These are phyloP conservation scores for Brettanomyces naardenensis DNA, from an alignment of 805 yeast genomes.

Conservation along the genomic window DNA sequence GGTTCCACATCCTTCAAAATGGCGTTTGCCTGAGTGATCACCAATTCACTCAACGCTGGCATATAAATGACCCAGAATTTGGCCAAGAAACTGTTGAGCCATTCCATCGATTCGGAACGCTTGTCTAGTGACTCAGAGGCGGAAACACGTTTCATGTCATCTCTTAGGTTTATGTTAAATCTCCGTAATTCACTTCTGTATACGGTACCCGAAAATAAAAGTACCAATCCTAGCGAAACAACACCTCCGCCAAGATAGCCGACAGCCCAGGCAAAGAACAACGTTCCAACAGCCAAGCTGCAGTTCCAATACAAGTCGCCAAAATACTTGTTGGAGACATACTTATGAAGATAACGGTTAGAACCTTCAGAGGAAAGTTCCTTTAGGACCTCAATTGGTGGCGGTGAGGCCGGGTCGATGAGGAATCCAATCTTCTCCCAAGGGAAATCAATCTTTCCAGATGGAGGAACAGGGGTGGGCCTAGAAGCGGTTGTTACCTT, in stretches of 20 bases:
- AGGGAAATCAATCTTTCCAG: constrained; percentile 21
- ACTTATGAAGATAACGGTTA: constrained; percentile 39
- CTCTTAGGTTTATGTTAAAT: constrained; percentile 65
- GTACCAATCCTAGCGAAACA: constrained; percentile 51
- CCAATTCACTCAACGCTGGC: constrained; percentile 78
- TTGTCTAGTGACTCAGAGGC: constrained; percentile 59
- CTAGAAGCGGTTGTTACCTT: neutral
- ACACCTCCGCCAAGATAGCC: constrained; percentile 61
- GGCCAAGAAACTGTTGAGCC: constrained; percentile 71
- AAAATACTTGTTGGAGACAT: constrained; percentile 59
- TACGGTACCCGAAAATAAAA: constrained; percentile 54
- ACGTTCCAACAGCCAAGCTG: constrained; percentile 56
- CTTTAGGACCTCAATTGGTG: constrained; percentile 11
- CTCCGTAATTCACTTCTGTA: constrained; percentile 70
- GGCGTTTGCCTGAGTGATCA: constrained; percentile 60
- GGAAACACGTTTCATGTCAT: constrained; percentile 61
- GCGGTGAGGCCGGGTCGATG: constrained; percentile 21
- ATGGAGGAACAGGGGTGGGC: neutral
- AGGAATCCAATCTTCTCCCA: constrained; percentile 29
- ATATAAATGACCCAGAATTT: constrained; percentile 85
- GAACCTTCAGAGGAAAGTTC: constrained; percentile 11
- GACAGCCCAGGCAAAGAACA: constrained; percentile 62
- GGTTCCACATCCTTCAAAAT: constrained; percentile 66
- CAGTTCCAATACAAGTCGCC: constrained; percentile 71
- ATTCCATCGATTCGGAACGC: constrained; percentile 65